phyloP scores from a whole-genome alignment of 2,329 filamentous ascomycete genomes.

The Aspergillus uvarum region DNA sequence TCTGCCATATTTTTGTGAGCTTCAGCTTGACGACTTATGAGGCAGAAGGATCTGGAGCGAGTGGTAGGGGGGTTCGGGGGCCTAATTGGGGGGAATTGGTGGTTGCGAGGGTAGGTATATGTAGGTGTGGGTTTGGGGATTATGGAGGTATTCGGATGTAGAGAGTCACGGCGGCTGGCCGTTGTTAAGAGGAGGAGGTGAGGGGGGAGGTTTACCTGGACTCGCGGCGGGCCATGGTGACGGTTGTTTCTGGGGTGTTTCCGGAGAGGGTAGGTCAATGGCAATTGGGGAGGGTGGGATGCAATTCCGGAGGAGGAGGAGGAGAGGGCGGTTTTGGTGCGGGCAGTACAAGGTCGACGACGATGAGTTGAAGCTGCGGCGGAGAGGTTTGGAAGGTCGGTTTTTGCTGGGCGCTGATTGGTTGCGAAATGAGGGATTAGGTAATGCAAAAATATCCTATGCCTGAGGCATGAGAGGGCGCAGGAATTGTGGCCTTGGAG shows the following conservation, averaged over 20 bases:
- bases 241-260: not conserved
- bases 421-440: conserved; percentile 20
- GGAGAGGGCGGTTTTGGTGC: conserved; percentile 17
- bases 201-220: conserved; percentile 18
- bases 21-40: not conserved
- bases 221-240: conserved; percentile 24
- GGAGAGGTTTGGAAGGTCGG: conserved; percentile 26
- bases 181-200: not conserved
- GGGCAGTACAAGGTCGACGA: conserved; percentile 29
- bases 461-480: not conserved
- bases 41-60: too few relatives aligned
- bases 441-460: conserved; percentile 4
- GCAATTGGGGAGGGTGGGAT: conserved; percentile 1
- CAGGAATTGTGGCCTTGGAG: too few relatives aligned
- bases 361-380: conserved; percentile 24
- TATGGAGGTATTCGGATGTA: not conserved
- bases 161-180: not conserved
- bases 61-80: not conserved
- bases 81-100: not conserved
- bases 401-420: conserved; percentile 38
- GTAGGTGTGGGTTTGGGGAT: not conserved
- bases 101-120: not conserved
- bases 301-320: not conserved
- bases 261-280: not conserved
- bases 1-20: conserved; percentile 51